Conservation (phyloP, 768 basidiomycete species). For the Lactifluus piperatus region DNA sequence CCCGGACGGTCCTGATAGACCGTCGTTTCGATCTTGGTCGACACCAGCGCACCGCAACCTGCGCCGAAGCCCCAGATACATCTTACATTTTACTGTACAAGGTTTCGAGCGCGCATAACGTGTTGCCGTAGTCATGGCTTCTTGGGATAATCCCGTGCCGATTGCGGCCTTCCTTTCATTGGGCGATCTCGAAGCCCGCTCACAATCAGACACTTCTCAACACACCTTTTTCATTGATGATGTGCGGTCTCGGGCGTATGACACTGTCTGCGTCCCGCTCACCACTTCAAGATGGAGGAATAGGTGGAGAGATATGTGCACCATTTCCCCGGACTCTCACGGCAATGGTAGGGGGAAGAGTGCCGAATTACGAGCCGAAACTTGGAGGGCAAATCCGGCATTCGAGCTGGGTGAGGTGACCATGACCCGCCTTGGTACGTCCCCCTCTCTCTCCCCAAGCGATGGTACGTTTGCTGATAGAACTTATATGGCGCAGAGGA, state of each 20-base stretch:
- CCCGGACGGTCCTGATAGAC: background rate
- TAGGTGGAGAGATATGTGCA: constrained; percentile 86
- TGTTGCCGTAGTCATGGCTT: constrained; percentile 22
- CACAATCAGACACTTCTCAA: constrained; percentile 10
- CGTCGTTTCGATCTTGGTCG: background rate
- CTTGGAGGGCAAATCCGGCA: constrained; percentile 76
- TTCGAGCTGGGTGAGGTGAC: constrained; percentile 83
- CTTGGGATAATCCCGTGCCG: constrained; percentile 24
- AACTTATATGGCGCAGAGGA: constrained; percentile 43
- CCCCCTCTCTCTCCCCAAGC: constrained; percentile 7
- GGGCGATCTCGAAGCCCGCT: constrained; percentile 9
- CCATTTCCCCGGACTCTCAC: constrained; percentile 41
- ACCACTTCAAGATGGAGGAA: constrained; percentile 80
- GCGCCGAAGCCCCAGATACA: background rate
- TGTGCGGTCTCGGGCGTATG: constrained; percentile 60
- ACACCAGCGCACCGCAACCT: background rate
- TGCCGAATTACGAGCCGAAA: constrained; percentile 63
- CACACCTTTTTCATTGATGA: constrained; percentile 39
- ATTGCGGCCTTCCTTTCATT: constrained; percentile 17
- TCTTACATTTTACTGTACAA: no score
- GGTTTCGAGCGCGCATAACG: background rate
- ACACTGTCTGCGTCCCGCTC: constrained; percentile 73
- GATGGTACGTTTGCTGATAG: background rate
- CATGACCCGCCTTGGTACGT: constrained; percentile 76
- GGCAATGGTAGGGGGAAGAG: constrained; percentile 31